These are phyloP conservation scores for Chytriomyces sp. DNA, from an alignment of 192 early-diverging fungal species.

Conservation along the genomic window DNA sequence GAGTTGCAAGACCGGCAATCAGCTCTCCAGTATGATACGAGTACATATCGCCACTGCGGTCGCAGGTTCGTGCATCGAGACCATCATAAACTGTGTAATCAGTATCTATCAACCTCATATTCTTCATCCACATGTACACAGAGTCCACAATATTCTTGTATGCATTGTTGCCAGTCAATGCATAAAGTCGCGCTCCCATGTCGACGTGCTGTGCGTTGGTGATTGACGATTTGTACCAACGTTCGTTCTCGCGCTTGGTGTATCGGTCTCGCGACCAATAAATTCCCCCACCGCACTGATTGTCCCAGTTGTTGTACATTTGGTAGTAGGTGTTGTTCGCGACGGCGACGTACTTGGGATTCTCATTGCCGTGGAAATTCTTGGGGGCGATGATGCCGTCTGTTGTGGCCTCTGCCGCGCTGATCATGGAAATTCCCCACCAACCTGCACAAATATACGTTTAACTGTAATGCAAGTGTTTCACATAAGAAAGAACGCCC, in stretches of 20 bases:
- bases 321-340: conserved; percentile 39
- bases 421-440: too few relatives aligned
- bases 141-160: conserved; percentile 31
- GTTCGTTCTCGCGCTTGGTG: background rate
- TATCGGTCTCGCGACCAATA: conserved; percentile 50
- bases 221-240: conserved; percentile 49
- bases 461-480: too few relatives aligned
- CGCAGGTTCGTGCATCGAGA: conserved; percentile 1
- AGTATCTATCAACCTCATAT: background rate
- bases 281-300: conserved; percentile 49
- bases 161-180: conserved; percentile 30
- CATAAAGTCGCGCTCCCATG: conserved; percentile 39
- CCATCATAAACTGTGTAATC: conserved; percentile 29
- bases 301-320: conserved; percentile 46
- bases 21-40: conserved; percentile 33
- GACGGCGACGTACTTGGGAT: conserved; percentile 28
- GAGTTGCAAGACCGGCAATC: conserved; percentile 20
- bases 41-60: background rate
- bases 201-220: conserved; percentile 45
- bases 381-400: conserved; percentile 14
- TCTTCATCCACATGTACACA: conserved; percentile 45
- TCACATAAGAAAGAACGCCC: too few relatives aligned
- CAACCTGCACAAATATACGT: too few relatives aligned
- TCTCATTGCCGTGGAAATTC: background rate
- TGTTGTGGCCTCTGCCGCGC: conserved; percentile 12